Conservation (phyloP, 208 protist genomes). For the Leishmania tropica region DNA sequence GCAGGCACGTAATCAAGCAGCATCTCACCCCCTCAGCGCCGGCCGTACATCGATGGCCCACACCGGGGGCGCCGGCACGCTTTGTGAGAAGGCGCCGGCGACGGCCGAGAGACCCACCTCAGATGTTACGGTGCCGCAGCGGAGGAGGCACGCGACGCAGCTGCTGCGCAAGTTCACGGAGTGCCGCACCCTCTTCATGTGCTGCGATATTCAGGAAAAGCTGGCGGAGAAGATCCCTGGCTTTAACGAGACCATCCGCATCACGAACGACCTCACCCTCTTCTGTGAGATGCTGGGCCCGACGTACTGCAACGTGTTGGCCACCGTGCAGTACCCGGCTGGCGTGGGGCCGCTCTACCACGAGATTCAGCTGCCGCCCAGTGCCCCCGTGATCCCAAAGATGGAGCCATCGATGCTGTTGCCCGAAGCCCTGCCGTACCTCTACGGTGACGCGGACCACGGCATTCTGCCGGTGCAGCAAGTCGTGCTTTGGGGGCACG, state of each 20-base stretch:
- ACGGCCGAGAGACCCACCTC: neutral
- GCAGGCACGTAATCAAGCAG: neutral
- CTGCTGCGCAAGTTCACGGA: slow-evolving; percentile 6
- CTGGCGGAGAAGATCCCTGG: slow-evolving; percentile 41
- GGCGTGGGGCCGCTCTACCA: slow-evolving; percentile 42
- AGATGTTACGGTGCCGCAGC: slow-evolving; percentile 19
- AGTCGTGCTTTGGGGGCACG: slow-evolving; percentile 72
- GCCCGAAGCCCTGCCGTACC: slow-evolving; percentile 45
- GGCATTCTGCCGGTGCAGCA: slow-evolving; percentile 63
- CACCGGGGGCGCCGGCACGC: neutral
- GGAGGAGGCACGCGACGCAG: neutral
- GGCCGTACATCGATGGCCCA: neutral
- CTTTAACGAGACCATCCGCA: slow-evolving; percentile 47
- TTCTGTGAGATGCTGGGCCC: slow-evolving; percentile 41
- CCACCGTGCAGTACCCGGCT: slow-evolving; percentile 65
- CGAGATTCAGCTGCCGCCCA: slow-evolving; percentile 54
- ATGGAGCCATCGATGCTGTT: slow-evolving; percentile 67
- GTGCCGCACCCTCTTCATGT: slow-evolving; percentile 71
- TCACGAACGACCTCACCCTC: slow-evolving; percentile 48
- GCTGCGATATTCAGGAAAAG: slow-evolving; percentile 85
- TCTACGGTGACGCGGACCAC: slow-evolving; percentile 34
- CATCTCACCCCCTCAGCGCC: neutral
- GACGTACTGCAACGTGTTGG: slow-evolving; percentile 44
- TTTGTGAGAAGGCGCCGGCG: neutral
- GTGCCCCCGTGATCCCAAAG: slow-evolving; percentile 56